phyloP scores from a whole-genome alignment of 805 yeast genomes.

The Candida coleopterorum region DNA sequence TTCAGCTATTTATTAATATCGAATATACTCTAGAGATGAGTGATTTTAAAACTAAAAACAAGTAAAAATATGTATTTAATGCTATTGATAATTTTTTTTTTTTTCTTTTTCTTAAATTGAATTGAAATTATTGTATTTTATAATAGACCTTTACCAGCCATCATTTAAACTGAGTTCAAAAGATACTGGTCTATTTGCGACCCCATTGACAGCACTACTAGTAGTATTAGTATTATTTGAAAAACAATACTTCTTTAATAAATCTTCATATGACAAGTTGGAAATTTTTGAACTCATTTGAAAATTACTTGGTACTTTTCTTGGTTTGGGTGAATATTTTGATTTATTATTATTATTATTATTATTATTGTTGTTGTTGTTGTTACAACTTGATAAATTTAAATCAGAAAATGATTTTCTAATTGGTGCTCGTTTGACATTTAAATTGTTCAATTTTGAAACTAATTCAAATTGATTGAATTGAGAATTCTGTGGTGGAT shows the following conservation, averaged over 20 bases:
- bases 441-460: constrained; percentile 13
- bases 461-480: constrained; percentile 18
- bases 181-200: no score
- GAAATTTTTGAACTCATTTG: constrained; percentile 3
- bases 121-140: no score
- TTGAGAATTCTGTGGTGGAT: constrained; percentile 11
- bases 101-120: no score
- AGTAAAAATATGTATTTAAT: no score
- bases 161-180: no score
- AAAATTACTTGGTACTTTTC: constrained; percentile 4
- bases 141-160: no score
- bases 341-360: background rate
- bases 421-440: constrained; percentile 5
- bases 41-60: no score
- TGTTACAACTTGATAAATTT: constrained; percentile 1
- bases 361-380: no score
- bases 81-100: no score
- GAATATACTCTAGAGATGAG: no score
- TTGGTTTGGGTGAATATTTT: constrained; percentile 9
- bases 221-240: constrained; percentile 17
- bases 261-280: constrained; percentile 22
- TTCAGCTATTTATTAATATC: no score
- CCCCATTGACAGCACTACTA: background rate
- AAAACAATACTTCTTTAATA: constrained; percentile 33
- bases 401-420: constrained; percentile 9